Base-by-base conservation (phyloP, 768 basidiomycete genomes). In the Boletus rufocinnamomeus region DNA sequence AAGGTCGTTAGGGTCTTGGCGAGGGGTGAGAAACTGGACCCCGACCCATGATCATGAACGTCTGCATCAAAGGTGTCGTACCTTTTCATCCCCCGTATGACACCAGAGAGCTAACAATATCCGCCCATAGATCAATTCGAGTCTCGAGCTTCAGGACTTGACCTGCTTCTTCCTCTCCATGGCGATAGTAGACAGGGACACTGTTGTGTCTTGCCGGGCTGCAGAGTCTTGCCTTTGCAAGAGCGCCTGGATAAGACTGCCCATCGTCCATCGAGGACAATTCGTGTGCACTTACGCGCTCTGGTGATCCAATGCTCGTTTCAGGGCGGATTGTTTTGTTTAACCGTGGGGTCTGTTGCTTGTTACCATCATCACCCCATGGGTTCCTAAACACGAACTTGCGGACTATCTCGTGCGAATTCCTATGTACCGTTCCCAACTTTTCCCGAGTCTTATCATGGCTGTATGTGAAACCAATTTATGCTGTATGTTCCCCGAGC, bases 21-120 rank as follows among this genome's bases (percentile, higher is more conserved):
- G 2, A 84, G 91, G 14, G 91, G 91, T 34, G 91, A 93, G 80
- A 91, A 92, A 72, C 73, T 93, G 53, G 90, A 93, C 44, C 82
- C 82, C 40, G 76, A 71, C 46, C 61, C 72, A 4, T 75, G 63
- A 66, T 8, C 27, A 4, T 47, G 19, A 32, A 25, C 28, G 35
- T 37, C 16, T 9, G 6, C 46, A 28, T 40, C 52, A 61, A 64
- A 65, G 63, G 69, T 69, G 30, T 0, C 47, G 10, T 35, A 21
- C 32, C 17, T 19, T 34, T 50, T 9, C n/a, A 4, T 19, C 13
- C 3, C 4, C 5, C 19, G 23, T 21, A 40, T 23, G 14, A 34
- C 44, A 32, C 10, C 43, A 40, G 23, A 9, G 30, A 25, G 28
- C 53, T 58, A 6, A 68, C 35, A 13, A 10, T 37, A n/a, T 41